Evolutionary conservation across 1,139 yeast genomes (phyloP).

Genomic region (Candida smagusa): DNA sequence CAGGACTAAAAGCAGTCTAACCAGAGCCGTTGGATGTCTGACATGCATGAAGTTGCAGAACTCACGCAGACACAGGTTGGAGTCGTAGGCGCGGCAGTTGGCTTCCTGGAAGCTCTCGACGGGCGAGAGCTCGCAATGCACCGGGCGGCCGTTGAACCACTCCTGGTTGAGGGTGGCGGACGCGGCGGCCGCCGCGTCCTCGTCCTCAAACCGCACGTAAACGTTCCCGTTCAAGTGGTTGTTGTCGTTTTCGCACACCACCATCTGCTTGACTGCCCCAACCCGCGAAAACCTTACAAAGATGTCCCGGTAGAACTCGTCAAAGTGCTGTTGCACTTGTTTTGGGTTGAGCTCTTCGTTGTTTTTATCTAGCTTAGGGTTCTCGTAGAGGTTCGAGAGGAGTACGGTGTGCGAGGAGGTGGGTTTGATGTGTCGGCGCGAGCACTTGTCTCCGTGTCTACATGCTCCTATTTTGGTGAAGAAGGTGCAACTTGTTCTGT

Average conservation of each 20-base stretch:
- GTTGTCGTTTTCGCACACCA: slow-evolving; percentile 81
- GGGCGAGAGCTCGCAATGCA: slow-evolving; percentile 79
- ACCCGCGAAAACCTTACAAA: slow-evolving; percentile 66
- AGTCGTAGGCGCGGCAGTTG: slow-evolving; percentile 68
- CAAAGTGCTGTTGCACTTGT: slow-evolving; percentile 54
- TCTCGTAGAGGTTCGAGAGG: slow-evolving; percentile 66
- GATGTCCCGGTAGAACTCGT: slow-evolving; percentile 69
- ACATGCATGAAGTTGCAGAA: slow-evolving; percentile 87
- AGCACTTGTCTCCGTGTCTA: slow-evolving; percentile 88
- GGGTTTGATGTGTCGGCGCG: slow-evolving; percentile 73
- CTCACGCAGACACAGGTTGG: slow-evolving; percentile 63
- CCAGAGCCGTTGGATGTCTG: slow-evolving; percentile 48
- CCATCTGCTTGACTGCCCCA: slow-evolving; percentile 61
- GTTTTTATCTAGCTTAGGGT: slow-evolving; percentile 50
- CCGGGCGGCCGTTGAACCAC: slow-evolving; percentile 81
- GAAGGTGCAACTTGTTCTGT: slow-evolving; percentile 41
- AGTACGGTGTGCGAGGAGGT: slow-evolving; percentile 63
- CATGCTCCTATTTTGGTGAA: slow-evolving; percentile 89
- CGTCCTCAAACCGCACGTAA: slow-evolving; percentile 57
- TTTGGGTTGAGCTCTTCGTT: slow-evolving; percentile 25
- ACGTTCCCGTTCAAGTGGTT: slow-evolving; percentile 83
- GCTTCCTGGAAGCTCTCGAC: slow-evolving; percentile 71
- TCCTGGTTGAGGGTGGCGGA: slow-evolving; percentile 62
- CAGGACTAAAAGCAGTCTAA: slow-evolving; percentile 36
- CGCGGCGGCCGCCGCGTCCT: slow-evolving; percentile 60